Conservation (phyloP, 225 moss, liverwort and hornwort species). For the Pseudisothecium myosuroides region DNA sequence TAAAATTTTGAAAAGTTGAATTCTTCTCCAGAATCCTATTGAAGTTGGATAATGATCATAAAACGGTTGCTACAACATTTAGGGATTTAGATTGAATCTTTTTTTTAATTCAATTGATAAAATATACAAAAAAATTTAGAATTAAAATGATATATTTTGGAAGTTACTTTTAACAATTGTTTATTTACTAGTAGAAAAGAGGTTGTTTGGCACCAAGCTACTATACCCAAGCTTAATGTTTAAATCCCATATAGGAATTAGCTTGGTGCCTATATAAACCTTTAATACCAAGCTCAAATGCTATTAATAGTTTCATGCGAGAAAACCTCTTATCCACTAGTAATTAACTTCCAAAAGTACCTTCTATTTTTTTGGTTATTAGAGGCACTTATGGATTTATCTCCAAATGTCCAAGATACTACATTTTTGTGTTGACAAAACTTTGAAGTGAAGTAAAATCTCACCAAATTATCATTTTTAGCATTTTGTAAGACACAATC, state of each 20-base stretch:
- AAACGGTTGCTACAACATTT: not conserved
- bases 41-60: not conserved
- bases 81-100: not conserved
- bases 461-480: not conserved
- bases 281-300: not conserved
- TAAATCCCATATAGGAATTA: not conserved
- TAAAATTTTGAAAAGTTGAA: not conserved
- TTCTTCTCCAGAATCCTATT: not conserved
- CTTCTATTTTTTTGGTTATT: too few relatives aligned
- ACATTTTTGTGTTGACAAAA: not conserved
- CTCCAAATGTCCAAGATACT: not conserved
- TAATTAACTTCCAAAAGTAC: not conserved
- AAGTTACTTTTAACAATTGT: not conserved
- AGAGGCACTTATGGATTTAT: not conserved
- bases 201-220: not conserved
- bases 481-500: not conserved
- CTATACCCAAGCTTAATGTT: not conserved
- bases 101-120: not conserved
- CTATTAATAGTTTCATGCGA: not conserved
- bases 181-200: not conserved
- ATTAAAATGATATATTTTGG: not conserved
- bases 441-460: not conserved
- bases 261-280: not conserved
- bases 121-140: fast-evolving
- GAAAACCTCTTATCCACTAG: not conserved